Evolutionary conservation across 2,329 filamentous ascomycete genomes (phyloP), one percentile per base, ranked within the genome.

Genomic region (Beauveria sp.): DNA sequence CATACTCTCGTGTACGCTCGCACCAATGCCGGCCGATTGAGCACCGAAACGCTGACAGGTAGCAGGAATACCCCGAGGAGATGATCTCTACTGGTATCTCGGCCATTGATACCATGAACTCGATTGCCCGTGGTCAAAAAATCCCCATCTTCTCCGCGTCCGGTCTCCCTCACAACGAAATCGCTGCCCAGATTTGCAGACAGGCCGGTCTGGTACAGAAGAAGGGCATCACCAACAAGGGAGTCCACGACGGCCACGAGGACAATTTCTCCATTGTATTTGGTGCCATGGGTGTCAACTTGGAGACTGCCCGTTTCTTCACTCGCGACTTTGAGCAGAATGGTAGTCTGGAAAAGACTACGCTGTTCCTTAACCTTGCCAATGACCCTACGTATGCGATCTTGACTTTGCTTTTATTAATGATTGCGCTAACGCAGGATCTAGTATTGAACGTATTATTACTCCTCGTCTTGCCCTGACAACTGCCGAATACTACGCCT

Each of bases 261-360:
- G 95, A 99, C 73, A 99, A 99, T 82, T 99, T 99, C 84, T 97
- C 93, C 64, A 99, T 99, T 71, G 95, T 99, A 62, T 99, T 99
- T 74, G 96, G 91, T 73, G 95, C 95, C 72, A 99, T 99, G 95
- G 95, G 95, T 92, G 95, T 99, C 70, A 99, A 99, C 81, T 87
- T 99, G 88, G 95, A 99, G 76, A 99, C 95, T 38, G 91, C 90
- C 70, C 90, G 95, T 70, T 99, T 99, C 86, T 99, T 99, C 82
- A 98, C 93, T 43, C 86, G 91, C 67, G 95, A 99, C 72, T 99
- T 99, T 72, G 95, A 99, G 77, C 92, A 99, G 84, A 99, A 99
- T 77, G 96, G 96, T 69, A 96, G 91, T 79, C 87, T 99, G 87
- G 95, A 97, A 81, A 91, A 95, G 78, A 88, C 91, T 69, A 98